These are phyloP conservation scores for Helianthus tuberosus DNA, from an alignment of 129 eudicot genomes.

Conservation along the genomic window DNA sequence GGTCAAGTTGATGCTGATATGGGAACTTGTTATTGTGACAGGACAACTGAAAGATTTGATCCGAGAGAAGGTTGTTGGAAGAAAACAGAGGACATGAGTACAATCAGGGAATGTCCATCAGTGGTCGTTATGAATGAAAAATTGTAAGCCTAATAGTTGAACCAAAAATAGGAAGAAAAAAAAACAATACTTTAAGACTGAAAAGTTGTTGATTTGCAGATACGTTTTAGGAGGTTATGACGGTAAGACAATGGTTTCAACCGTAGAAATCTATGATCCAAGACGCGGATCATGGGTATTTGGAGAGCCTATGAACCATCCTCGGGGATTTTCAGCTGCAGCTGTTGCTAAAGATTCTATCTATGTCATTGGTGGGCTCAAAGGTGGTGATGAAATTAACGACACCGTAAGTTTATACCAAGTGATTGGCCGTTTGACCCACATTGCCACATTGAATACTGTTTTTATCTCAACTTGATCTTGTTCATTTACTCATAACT, in stretches of 20 bases:
- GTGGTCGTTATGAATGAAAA: conserved; percentile 70
- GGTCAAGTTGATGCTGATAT: neutral
- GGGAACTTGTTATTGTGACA: conserved; percentile 18
- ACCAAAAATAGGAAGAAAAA: neutral
- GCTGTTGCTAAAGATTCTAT: conserved; percentile 52
- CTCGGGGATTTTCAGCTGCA: conserved; percentile 66
- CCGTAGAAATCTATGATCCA: conserved; percentile 75
- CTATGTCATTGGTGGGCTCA: conserved; percentile 70
- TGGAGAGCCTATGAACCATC: conserved; percentile 66
- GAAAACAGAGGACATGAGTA: conserved; percentile 58
- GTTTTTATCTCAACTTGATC: neutral
- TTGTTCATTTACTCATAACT: neutral
- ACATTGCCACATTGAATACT: neutral
- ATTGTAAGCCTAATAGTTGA: conserved; percentile 48
- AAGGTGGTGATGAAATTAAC: conserved; percentile 34
- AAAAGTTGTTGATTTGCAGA: conserved; percentile 40
- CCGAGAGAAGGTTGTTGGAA: conserved; percentile 90
- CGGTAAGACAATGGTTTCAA: conserved; percentile 56
- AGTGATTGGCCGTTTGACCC: neutral
- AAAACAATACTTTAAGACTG: neutral
- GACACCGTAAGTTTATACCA: conserved; percentile 47
- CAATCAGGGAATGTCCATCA: conserved; percentile 69
- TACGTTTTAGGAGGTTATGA: conserved; percentile 80
- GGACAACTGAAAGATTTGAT: conserved; percentile 90
- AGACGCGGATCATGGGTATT: conserved; percentile 63